A percentile compares a stretch with the other conserved stretches of the same genome.
phyloP scores from a whole-genome alignment of 352 stramenopile species.

The Globisporangium camurandrum region DNA sequence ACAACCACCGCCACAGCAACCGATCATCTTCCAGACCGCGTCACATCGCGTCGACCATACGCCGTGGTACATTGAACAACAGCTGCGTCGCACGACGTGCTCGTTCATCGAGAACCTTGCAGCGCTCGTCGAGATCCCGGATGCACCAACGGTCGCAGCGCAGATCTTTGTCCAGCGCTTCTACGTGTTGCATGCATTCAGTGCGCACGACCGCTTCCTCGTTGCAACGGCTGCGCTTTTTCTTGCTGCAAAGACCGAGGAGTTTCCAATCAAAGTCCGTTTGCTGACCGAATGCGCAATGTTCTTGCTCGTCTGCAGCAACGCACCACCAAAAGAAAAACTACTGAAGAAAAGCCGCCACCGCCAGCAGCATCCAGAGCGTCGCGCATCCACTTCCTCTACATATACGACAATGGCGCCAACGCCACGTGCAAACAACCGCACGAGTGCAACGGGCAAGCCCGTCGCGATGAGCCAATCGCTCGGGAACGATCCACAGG shows the following conservation, averaged over 20 bases:
- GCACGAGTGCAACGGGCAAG: constrained; percentile 21
- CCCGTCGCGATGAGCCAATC: constrained; percentile 42
- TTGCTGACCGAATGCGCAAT: constrained; percentile 70
- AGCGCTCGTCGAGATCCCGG: constrained; percentile 50
- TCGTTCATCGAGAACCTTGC: constrained; percentile 62
- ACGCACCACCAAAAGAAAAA: constrained; percentile 17
- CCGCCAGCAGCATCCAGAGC: background rate
- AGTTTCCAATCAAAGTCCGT: constrained; percentile 73
- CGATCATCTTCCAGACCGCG: constrained; percentile 28
- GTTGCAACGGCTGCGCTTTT: constrained; percentile 72
- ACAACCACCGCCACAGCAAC: constrained; percentile 1
- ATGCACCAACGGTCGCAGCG: constrained; percentile 38
- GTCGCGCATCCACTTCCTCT: background rate
- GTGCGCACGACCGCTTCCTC: constrained; percentile 72
- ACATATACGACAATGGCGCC: background rate
- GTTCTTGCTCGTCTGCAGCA: constrained; percentile 49
- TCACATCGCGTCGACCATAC: constrained; percentile 38
- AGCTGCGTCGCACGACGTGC: constrained; percentile 61
- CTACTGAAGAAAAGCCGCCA: constrained; percentile 13
- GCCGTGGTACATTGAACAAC: constrained; percentile 44
- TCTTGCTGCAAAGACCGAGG: constrained; percentile 64
- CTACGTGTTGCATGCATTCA: constrained; percentile 74
- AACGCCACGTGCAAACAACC: background rate
- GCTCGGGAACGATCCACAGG: constrained; percentile 43
- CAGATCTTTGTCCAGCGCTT: constrained; percentile 73